phyloP scores from a whole-genome alignment of 495 filamentous ascomycete species.

The Stereocaulon alpinum region DNA sequence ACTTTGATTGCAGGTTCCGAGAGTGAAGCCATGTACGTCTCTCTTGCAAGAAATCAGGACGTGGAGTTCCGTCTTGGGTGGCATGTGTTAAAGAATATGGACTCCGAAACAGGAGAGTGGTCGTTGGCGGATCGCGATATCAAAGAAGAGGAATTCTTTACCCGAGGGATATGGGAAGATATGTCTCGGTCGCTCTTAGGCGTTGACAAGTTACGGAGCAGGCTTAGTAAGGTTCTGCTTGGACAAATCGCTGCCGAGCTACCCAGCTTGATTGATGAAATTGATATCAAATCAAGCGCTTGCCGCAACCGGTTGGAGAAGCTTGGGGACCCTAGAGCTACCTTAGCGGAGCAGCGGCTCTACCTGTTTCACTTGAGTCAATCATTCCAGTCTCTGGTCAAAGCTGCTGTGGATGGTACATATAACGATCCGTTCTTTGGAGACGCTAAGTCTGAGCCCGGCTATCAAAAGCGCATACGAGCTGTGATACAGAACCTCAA shows the following conservation, averaged over 20 bases:
- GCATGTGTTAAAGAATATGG: slow-evolving; percentile 24
- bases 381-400: slow-evolving; percentile 38
- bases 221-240: slow-evolving; percentile 48
- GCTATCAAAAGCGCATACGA: slow-evolving; percentile 43
- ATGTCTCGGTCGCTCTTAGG: slow-evolving; percentile 35
- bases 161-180: slow-evolving; percentile 37
- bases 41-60: slow-evolving; percentile 32
- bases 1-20: slow-evolving; percentile 27
- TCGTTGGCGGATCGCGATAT: slow-evolving; percentile 24
- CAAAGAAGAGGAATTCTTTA: slow-evolving; percentile 35
- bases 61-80: slow-evolving; percentile 33
- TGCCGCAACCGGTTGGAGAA: slow-evolving; percentile 29
- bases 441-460: slow-evolving; percentile 28
- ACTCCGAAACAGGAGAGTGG: neutral
- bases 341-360: slow-evolving; percentile 37
- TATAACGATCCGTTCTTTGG: slow-evolving; percentile 50
- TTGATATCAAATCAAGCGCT: slow-evolving; percentile 31
- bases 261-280: slow-evolving; percentile 48
- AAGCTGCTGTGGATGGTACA: slow-evolving; percentile 42
- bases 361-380: slow-evolving; percentile 46
- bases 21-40: slow-evolving; percentile 26
- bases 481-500: slow-evolving; percentile 50
- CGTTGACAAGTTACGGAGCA: slow-evolving; percentile 36
- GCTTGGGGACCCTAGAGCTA: slow-evolving; percentile 42
- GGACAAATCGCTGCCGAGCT: slow-evolving; percentile 46